These are phyloP conservation scores for Carex sylvatica DNA, from an alignment of 202 grass and related monocot species.

Conservation along the genomic window DNA sequence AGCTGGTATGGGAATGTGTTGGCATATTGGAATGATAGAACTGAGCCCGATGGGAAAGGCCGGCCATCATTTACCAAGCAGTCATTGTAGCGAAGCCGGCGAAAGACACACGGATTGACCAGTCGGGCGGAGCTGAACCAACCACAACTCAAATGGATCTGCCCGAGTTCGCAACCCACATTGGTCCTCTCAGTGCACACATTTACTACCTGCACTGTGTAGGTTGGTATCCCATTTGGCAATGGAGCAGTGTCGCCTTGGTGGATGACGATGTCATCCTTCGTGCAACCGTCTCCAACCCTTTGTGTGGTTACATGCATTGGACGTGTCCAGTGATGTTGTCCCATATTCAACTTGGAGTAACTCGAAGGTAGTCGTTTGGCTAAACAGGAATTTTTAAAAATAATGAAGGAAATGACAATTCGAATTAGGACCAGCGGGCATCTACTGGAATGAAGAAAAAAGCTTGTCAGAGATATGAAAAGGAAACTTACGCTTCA, in stretches of 20 bases:
- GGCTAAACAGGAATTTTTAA: neutral
- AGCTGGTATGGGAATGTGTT: slow-evolving; percentile 76
- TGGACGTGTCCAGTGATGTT: neutral
- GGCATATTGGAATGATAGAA: slow-evolving; percentile 77
- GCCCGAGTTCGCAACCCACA: slow-evolving; percentile 39
- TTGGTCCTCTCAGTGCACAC: slow-evolving; percentile 27
- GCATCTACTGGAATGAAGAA: no score
- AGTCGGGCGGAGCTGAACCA: slow-evolving; percentile 83
- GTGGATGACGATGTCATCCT: slow-evolving; percentile 76
- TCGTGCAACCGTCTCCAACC: slow-evolving; percentile 50
- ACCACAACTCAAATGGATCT: slow-evolving; percentile 79
- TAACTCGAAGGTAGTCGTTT: no score
- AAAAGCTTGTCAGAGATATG: no score
- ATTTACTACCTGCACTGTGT: slow-evolving; percentile 83
- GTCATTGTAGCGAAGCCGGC: slow-evolving; percentile 51
- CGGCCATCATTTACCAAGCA: slow-evolving; percentile 86
- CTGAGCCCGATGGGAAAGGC: slow-evolving; percentile 42
- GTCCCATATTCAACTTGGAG: no score
- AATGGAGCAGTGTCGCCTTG: slow-evolving; percentile 45
- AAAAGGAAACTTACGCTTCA: no score
- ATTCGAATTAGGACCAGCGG: no score
- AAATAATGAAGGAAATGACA: slow-evolving; percentile 6
- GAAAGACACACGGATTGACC: slow-evolving; percentile 69
- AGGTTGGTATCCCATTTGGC: slow-evolving; percentile 70
- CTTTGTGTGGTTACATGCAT: neutral